phyloP scores from a whole-genome alignment of 768 basidiomycete species.

The Boletus edulis region DNA sequence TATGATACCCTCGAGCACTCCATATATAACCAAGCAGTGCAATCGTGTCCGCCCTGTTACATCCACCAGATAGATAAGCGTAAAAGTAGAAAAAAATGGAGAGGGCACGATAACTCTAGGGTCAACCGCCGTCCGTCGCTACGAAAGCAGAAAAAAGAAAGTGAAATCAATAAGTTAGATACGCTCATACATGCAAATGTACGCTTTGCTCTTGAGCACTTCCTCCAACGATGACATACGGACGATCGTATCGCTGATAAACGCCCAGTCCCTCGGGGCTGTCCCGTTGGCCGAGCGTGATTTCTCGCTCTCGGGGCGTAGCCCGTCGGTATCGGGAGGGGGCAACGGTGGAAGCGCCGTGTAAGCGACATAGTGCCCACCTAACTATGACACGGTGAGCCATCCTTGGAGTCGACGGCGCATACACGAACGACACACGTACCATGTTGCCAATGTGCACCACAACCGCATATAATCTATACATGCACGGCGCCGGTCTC shows the following conservation, averaged over 20 bases:
- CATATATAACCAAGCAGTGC: too few species aligned
- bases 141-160: neutral
- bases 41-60: too few species aligned
- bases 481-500: constrained; percentile 48
- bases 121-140: too few species aligned
- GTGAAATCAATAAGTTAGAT: constrained; percentile 36
- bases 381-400: constrained; percentile 47
- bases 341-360: constrained; percentile 59
- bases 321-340: constrained; percentile 11
- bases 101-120: too few species aligned
- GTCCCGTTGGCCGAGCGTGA: neutral
- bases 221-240: constrained; percentile 79
- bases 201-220: constrained; percentile 88
- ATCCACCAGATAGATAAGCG: too few species aligned
- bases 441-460: constrained; percentile 90
- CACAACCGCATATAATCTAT: constrained; percentile 76
- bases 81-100: too few species aligned
- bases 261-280: constrained; percentile 72
- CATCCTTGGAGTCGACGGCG: neutral
- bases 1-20: too few species aligned
- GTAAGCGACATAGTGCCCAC: constrained; percentile 89
- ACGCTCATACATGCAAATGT: constrained; percentile 91
- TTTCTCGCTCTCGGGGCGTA: constrained; percentile 10
- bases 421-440: constrained; percentile 22
- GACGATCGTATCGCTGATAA: constrained; percentile 89